Evolutionary conservation across 257 asterid genomes (phyloP).

Genomic region (Nicotiana paniculata): DNA sequence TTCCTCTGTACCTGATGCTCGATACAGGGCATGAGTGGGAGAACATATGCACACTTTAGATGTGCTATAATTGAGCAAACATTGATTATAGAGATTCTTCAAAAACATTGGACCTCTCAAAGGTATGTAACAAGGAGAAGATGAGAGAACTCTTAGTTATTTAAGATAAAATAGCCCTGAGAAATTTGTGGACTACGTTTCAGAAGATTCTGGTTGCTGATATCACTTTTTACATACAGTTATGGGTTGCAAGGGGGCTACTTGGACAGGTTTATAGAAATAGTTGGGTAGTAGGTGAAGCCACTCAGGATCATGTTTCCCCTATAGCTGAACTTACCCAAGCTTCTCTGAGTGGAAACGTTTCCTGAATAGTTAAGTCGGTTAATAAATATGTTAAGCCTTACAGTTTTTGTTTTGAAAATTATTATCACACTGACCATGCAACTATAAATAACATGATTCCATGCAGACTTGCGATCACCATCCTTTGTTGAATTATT

Average conservation of each 20-base stretch:
- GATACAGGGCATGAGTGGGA: background rate
- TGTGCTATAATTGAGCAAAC: background rate
- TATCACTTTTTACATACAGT: background rate
- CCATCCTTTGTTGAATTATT: background rate
- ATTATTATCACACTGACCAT: background rate
- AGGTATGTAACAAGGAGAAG: background rate
- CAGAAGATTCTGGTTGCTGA: background rate
- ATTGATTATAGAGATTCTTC: background rate
- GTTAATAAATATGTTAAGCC: background rate
- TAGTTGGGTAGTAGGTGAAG: background rate
- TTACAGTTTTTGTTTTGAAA: background rate
- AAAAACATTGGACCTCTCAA: background rate
- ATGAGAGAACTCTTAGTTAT: background rate
- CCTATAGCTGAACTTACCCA: background rate
- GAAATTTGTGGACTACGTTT: background rate
- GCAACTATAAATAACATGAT: background rate
- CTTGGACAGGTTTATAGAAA: background rate
- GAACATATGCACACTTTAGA: background rate
- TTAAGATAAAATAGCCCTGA: background rate
- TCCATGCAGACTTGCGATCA: background rate
- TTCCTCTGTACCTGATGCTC: background rate
- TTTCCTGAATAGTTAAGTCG: background rate
- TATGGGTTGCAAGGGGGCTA: background rate
- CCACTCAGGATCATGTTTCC: background rate
- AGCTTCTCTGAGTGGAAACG: background rate